Percentiles rank a stretch among this genome's conserved stretches.
Evolutionary conservation across 2,329 filamentous ascomycete species (phyloP).

Genomic region (Hirsutella rhossiliensis): DNA sequence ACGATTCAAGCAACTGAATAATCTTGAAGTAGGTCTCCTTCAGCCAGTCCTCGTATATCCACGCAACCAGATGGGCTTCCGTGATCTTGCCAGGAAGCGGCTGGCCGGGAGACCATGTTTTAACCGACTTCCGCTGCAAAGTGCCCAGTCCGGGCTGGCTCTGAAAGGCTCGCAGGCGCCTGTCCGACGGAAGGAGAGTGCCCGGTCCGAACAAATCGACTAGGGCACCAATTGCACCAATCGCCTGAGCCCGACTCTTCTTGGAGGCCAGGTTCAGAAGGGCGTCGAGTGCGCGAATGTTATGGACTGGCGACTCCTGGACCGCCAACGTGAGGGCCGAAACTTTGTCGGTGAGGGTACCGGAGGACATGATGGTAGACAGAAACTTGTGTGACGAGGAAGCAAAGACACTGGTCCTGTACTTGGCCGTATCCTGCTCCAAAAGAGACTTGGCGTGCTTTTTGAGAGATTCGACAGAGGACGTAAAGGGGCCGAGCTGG

Average conservation of each 20-base stretch:
- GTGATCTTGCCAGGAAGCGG: constrained; percentile 62
- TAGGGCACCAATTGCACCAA: constrained; percentile 82
- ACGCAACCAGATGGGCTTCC: constrained; percentile 67
- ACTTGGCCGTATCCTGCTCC: constrained; percentile 65
- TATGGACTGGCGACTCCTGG: constrained; percentile 93
- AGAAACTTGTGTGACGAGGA: constrained; percentile 92
- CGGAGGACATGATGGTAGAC: constrained; percentile 91
- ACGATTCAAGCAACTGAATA: constrained; percentile 78
- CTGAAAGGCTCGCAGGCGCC: constrained; percentile 69
- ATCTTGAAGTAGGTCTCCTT: constrained; percentile 91
- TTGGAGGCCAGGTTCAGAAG: constrained; percentile 78
- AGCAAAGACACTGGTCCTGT: constrained; percentile 60
- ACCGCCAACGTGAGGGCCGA: constrained; percentile 88
- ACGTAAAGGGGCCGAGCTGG: constrained; percentile 28
- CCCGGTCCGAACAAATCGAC: constrained; percentile 92
- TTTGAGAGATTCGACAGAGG: constrained; percentile 42
- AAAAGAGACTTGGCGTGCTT: constrained; percentile 65
- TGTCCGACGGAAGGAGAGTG: constrained; percentile 67
- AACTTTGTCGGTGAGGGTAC: constrained; percentile 92
- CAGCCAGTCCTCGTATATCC: constrained; percentile 91
- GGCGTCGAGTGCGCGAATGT: constrained; percentile 76
- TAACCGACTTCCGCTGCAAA: constrained; percentile 47
- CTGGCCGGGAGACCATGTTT: constrained; percentile 55
- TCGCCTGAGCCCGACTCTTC: constrained; percentile 82
- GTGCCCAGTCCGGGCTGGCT: constrained; percentile 67